Evolutionary conservation across 345 rosid species (phyloP), one percentile per base, ranked within the genome.

Genomic region (Linum tenue): DNA sequence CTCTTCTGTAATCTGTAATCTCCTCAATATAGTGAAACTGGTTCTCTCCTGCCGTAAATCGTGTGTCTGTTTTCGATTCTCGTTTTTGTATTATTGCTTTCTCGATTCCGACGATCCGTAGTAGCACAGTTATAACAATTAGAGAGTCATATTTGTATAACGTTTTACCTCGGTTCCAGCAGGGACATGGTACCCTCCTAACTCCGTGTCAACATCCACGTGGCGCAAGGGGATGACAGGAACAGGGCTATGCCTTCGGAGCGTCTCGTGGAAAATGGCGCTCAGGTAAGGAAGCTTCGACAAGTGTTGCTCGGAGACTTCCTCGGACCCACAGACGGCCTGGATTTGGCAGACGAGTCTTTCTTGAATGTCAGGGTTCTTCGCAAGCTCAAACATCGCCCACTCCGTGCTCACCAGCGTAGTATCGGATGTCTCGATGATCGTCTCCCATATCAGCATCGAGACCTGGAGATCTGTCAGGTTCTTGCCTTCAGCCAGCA

Each of bases 301-400:
- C 48, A 90, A 61, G 3, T 82, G 71, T 56, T 90, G 97, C 79
- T 94, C 97, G 8, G 62, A 78, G 15, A 90, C 66, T 67, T 69
- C 83, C 64, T 85, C 79, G 40, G 78, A 73, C 37, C 88, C 84
- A 9, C 96, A 88, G 0, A 85, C 77, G 5, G 64, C 73, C 72
- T 60, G 50, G n/a, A 87, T 79, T 61, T 87, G 85, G 14, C 64
- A 65, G 62, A 57, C 73, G 2, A 89, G 82, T 67, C 39, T 73
- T 22, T 83, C 92, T 88, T 87, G 98, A 1, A 73, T 72, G 37
- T 14, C 67, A 31, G 79, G 84, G 71, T 83, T 76, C 67, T 83
- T 90, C 4, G 96, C 96, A 3, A 94, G 96, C 67, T 94, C 90
- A 63, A 84, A 88, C 10, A 90, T 70, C 0, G 96, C 96, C 97